Conservation (phyloP, 768 basidiomycete species). For the Peribolospora kevripleyi region DNA sequence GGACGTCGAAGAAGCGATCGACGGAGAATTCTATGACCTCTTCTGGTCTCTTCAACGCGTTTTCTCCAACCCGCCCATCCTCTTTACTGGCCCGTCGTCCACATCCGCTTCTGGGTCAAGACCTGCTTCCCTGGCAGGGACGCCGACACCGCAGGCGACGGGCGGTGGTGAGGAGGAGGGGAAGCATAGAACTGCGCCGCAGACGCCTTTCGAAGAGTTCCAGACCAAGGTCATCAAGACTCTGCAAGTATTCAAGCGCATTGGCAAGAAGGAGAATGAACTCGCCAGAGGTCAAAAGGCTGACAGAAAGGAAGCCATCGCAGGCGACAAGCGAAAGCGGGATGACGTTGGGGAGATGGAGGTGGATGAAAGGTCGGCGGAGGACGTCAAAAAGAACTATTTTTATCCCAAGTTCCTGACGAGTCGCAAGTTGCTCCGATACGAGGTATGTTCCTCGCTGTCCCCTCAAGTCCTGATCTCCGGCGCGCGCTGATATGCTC, state of each 20-base stretch:
- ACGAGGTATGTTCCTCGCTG: constrained; percentile 36
- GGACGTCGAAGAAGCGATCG: constrained; percentile 5
- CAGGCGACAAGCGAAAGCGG: neutral
- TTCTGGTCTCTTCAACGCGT: constrained; percentile 76
- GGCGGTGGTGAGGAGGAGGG: too few species aligned
- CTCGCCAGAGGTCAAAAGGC: constrained; percentile 22
- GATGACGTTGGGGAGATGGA: constrained; percentile 18
- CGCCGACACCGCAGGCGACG: too few species aligned
- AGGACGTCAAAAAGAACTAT: constrained; percentile 34
- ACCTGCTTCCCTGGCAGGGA: too few species aligned
- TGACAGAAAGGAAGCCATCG: neutral
- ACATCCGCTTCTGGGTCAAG: neutral
- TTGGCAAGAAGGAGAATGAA: constrained; percentile 63
- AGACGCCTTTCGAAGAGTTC: constrained; percentile 37
- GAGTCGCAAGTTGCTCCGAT: constrained; percentile 57
- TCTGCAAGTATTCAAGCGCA: constrained; percentile 55
- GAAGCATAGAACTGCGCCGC: constrained; percentile 3
- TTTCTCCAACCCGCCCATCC: constrained; percentile 50
- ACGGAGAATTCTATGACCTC: constrained; percentile 49
- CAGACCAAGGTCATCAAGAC: constrained; percentile 45
- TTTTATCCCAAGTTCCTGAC: constrained; percentile 89
- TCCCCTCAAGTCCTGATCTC: neutral
- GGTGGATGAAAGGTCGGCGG: neutral
- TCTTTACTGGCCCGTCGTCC: constrained; percentile 22
- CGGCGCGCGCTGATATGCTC: neutral